Percentiles rank a stretch among this genome's conserved stretches.
phyloP scores from a whole-genome alignment of 2,329 filamentous ascomycete species.

The Plenodomus tracheiphilus region DNA sequence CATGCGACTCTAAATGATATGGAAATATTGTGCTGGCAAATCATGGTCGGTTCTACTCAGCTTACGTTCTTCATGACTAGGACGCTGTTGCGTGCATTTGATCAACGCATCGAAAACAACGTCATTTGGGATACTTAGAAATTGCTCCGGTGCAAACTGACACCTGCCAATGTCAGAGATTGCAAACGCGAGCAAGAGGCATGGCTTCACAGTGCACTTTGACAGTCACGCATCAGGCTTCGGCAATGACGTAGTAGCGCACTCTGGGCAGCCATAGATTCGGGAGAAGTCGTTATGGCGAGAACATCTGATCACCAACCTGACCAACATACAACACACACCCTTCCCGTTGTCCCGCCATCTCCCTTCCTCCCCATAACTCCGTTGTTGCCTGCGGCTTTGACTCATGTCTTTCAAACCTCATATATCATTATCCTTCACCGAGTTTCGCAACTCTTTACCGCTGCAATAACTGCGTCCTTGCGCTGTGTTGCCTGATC shows the following conservation, averaged over 20 bases:
- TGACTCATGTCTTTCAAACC: constrained; percentile 43
- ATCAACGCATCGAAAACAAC: no score
- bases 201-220: not conserved
- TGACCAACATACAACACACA: not conserved
- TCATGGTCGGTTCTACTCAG: no score
- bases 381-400: constrained; percentile 18
- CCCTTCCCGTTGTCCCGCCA: constrained; percentile 1
- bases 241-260: constrained; percentile 26
- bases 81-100: no score
- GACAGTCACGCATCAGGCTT: not conserved
- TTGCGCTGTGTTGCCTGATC: constrained; percentile 5
- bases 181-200: not conserved
- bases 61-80: no score
- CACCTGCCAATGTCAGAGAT: not conserved
- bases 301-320: constrained; percentile 6
- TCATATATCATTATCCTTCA: constrained; percentile 26
- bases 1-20: no score
- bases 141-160: no score
- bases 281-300: constrained; percentile 11
- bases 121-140: no score
- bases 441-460: constrained; percentile 34
- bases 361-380: constrained; percentile 2
- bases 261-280: constrained; percentile 10
- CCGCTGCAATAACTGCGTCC: constrained; percentile 38
- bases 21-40: no score